These are phyloP conservation scores for Ocimum tenuiflorum DNA, from an alignment of 257 asterid species.

Conservation along the genomic window DNA sequence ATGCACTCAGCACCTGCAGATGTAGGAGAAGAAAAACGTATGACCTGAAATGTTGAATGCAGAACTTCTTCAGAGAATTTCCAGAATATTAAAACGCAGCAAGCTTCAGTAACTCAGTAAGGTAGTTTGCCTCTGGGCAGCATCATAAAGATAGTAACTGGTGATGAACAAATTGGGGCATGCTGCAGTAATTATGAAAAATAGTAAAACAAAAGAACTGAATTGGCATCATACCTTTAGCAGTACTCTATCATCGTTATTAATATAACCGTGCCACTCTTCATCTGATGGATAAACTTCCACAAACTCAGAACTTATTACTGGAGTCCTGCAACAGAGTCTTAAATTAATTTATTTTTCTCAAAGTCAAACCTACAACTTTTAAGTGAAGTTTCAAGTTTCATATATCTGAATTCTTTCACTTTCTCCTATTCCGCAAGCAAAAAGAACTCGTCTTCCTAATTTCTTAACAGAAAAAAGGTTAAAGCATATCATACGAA, in stretches of 20 bases:
- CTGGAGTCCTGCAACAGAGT: conserved; percentile 68
- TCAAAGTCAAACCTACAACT: neutral
- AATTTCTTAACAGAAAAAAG: neutral
- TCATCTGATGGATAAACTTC: conserved; percentile 89
- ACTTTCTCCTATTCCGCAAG: neutral
- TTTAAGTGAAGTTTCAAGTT: neutral
- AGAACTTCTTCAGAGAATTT: conserved; percentile 14
- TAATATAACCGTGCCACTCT: conserved; percentile 93
- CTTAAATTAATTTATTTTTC: conserved; percentile 3
- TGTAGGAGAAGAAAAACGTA: conserved; percentile 69
- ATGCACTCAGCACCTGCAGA: conserved; percentile 99
- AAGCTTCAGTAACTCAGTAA: neutral
- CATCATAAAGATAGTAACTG: no score
- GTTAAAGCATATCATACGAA: neutral
- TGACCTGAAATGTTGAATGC: conserved; percentile 52
- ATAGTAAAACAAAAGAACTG: neutral
- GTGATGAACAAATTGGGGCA: neutral
- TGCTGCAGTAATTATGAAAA: conserved; percentile 1
- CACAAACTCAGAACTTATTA: conserved; percentile 51
- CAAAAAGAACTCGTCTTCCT: neutral
- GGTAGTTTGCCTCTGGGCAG: no score
- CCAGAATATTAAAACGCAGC: neutral
- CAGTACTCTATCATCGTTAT: conserved; percentile 77
- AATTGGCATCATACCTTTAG: conserved; percentile 51
- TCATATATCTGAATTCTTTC: neutral